These are phyloP conservation scores for Zalaria sp. DNA, from an alignment of 2,329 filamentous ascomycete species.

Conservation along the genomic window DNA sequence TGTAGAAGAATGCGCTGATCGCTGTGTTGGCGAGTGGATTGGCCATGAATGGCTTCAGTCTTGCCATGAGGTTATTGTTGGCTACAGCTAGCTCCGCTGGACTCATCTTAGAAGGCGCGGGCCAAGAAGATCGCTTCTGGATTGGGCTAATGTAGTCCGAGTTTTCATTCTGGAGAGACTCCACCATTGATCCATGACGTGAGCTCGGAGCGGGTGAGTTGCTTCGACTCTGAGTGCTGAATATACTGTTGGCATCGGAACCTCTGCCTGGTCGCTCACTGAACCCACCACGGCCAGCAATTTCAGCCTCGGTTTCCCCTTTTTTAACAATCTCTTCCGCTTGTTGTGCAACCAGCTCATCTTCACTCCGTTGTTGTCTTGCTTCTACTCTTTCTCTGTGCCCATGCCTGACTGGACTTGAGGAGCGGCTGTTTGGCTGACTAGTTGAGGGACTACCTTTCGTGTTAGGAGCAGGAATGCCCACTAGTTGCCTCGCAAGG, in stretches of 20 bases:
- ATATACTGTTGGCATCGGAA: constrained; percentile 25
- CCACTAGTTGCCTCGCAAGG: constrained; percentile 74
- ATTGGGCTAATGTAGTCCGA: constrained; percentile 20
- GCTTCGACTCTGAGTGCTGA: constrained; percentile 20
- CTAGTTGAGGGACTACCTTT: constrained; percentile 26
- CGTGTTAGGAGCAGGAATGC: constrained; percentile 55
- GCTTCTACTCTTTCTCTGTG: constrained; percentile 23
- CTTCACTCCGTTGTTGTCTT: constrained; percentile 31
- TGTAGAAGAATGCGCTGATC: constrained; percentile 92
- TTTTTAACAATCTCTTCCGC: constrained; percentile 61
- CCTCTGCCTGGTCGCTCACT: constrained; percentile 48
- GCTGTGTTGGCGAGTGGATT: constrained; percentile 63
- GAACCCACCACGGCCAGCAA: constrained; percentile 58
- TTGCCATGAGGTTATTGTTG: constrained; percentile 76
- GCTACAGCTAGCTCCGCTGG: constrained; percentile 64
- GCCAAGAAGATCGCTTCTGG: constrained; percentile 35
- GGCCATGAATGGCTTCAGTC: constrained; percentile 79
- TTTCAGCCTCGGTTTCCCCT: constrained; percentile 57
- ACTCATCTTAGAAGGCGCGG: constrained; percentile 47
- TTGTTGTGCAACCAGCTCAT: constrained; percentile 58
- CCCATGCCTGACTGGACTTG: constrained; percentile 22
- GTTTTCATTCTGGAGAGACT: constrained; percentile 7
- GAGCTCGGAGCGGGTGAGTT: constrained; percentile 10
- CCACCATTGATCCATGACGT: constrained; percentile 1
- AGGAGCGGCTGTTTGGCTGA: constrained; percentile 19